Conservation (phyloP, 1,139 yeast species). For the Eremothecium coryli region DNA sequence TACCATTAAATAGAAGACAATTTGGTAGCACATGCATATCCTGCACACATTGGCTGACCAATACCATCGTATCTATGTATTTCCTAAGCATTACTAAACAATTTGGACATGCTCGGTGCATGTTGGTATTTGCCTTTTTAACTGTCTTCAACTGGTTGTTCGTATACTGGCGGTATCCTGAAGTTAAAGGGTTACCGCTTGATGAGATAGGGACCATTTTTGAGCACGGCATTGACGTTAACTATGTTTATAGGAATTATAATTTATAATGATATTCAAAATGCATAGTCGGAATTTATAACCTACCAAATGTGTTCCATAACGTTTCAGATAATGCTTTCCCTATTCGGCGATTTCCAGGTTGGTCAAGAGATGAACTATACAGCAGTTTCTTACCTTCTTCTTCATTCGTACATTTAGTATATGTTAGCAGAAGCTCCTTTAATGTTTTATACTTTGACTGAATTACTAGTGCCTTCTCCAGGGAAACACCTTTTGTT, state of each 20-base stretch:
- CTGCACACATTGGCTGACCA: constrained; percentile 39
- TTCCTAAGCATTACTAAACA: constrained; percentile 33
- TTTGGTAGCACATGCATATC: constrained; percentile 39
- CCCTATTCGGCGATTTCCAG: constrained; percentile 55
- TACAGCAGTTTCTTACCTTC: constrained; percentile 38
- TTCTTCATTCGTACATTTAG: constrained; percentile 24
- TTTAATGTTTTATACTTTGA: constrained; percentile 25
- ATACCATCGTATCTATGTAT: constrained; percentile 34
- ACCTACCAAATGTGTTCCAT: constrained; percentile 51
- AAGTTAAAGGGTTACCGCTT: constrained; percentile 39
- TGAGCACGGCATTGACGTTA: constrained; percentile 34
- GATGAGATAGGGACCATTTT: constrained; percentile 38
- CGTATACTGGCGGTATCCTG: constrained; percentile 38
- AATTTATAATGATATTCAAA: constrained; percentile 11
- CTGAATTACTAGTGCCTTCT: constrained; percentile 76
- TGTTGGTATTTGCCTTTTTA: constrained; percentile 33
- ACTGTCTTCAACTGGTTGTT: constrained; percentile 36
- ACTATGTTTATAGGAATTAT: constrained; percentile 28
- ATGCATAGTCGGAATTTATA: too few relatives aligned
- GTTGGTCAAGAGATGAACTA: constrained; percentile 40
- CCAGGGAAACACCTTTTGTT: constrained; percentile 70
- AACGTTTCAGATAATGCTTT: constrained; percentile 51
- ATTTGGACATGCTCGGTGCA: constrained; percentile 32
- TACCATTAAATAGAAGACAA: constrained; percentile 38
- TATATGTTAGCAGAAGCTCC: constrained; percentile 34